phyloP scores from a whole-genome alignment of 768 basidiomycete species.

The Lentinus brumalis region DNA sequence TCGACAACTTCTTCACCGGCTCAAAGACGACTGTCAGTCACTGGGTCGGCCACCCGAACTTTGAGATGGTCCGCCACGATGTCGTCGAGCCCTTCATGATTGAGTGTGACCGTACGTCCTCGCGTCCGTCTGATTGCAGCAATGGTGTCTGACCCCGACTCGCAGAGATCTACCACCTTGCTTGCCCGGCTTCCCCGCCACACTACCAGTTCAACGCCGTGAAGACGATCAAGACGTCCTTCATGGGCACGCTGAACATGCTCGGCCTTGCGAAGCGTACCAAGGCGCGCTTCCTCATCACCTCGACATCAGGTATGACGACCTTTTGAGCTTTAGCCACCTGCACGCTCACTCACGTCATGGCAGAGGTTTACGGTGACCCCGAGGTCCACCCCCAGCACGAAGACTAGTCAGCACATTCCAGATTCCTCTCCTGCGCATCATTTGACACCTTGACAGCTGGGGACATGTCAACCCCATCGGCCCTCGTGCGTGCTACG shows the following conservation, averaged over 20 bases:
- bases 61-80: constrained; percentile 97
- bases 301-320: constrained; percentile 84
- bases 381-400: constrained; percentile 97
- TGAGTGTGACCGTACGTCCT: constrained; percentile 89
- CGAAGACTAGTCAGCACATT: constrained; percentile 82
- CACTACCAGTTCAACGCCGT: constrained; percentile 98
- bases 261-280: constrained; percentile 96
- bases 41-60: constrained; percentile 98
- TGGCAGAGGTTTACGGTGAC: constrained; percentile 93
- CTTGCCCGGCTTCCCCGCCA: constrained; percentile 95
- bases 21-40: constrained; percentile 95
- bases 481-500: constrained; percentile 98
- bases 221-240: constrained; percentile 98
- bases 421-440: constrained; percentile 5
- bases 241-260: constrained; percentile 99
- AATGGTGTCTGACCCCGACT: background rate
- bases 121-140: constrained; percentile 1
- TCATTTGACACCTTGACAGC: constrained; percentile 42
- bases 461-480: constrained; percentile 99
- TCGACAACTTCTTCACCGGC: constrained; percentile 99
- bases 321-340: constrained; percentile 8
- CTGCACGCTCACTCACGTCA: background rate
- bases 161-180: constrained; percentile 95
- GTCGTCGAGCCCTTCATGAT: constrained; percentile 98
- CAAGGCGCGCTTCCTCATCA: constrained; percentile 95